A percentile compares a stretch with the other conserved stretches of the same genome.
These are phyloP conservation scores for Leccinum proliferum DNA, from an alignment of 1,284 basidiomycete species.

Conservation along the genomic window DNA sequence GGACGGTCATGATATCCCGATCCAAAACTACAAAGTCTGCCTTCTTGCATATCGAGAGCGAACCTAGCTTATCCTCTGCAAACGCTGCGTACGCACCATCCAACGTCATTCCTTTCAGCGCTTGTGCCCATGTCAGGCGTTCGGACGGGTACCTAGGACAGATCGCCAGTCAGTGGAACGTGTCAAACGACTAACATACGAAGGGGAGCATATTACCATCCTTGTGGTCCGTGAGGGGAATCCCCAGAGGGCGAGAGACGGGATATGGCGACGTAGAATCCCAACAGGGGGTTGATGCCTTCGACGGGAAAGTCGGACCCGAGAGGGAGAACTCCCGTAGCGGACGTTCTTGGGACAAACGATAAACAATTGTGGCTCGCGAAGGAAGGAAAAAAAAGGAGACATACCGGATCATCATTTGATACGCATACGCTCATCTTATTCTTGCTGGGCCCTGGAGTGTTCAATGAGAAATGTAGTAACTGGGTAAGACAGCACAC, in stretches of 20 bases:
- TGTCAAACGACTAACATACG: neutral
- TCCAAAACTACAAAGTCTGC: constrained; percentile 86
- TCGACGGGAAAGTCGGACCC: constrained; percentile 94
- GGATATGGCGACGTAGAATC: constrained; percentile 85
- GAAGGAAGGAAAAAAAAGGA: neutral
- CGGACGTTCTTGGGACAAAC: constrained; percentile 30
- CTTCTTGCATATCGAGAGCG: constrained; percentile 66
- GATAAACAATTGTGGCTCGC: neutral
- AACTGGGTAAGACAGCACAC: constrained; percentile 11
- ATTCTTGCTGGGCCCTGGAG: constrained; percentile 72
- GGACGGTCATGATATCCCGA: constrained; percentile 70
- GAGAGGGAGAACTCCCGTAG: constrained; percentile 58
- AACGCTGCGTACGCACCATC: constrained; percentile 87
- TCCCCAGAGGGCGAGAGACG: constrained; percentile 63
- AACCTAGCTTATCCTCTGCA: constrained; percentile 64
- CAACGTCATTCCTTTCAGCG: constrained; percentile 80
- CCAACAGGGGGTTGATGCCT: constrained; percentile 70
- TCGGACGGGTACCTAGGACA: constrained; percentile 62
- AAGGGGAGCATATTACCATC: constrained; percentile 54
- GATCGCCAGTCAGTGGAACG: neutral
- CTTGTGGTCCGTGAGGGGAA: constrained; percentile 76
- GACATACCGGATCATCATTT: constrained; percentile 63
- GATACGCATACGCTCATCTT: constrained; percentile 86
- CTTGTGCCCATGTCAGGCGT: constrained; percentile 68
- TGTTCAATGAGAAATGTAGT: neutral